Percentiles rank a stretch among this genome's conserved stretches.
These are phyloP conservation scores for Lipomyces spencermartinsiae DNA, from an alignment of 805 yeast species.

Conservation along the genomic window DNA sequence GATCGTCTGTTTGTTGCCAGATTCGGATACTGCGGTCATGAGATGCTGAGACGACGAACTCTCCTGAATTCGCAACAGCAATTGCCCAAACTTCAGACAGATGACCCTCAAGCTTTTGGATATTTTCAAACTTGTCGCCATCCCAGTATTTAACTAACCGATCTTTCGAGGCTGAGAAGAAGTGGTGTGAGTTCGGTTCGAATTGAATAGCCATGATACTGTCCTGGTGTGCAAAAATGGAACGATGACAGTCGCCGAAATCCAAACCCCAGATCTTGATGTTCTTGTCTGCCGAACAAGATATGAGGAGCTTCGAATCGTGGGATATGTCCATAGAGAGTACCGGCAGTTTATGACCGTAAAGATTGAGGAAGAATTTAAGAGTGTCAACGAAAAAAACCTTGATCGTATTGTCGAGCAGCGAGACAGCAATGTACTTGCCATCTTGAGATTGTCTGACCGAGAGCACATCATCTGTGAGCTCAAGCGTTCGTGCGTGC, in stretches of 20 bases:
- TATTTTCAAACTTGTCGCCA: conserved; percentile 93
- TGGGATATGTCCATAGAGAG: conserved; percentile 86
- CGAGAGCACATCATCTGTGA: conserved; percentile 82
- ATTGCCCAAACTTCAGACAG: conserved; percentile 94
- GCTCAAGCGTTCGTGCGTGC: conserved; percentile 82
- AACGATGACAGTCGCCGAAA: conserved; percentile 98
- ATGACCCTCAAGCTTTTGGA: conserved; percentile 85
- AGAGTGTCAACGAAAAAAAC: conserved; percentile 86
- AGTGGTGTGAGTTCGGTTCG: conserved; percentile 83
- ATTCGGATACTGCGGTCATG: conserved; percentile 93
- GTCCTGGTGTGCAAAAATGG: conserved; percentile 96
- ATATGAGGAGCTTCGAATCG: conserved; percentile 85
- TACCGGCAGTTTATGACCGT: conserved; percentile 97
- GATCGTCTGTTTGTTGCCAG: conserved; percentile 95
- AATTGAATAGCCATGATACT: conserved; percentile 88
- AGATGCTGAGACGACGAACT: conserved; percentile 76
- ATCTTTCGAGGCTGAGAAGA: conserved; percentile 90
- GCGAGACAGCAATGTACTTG: conserved; percentile 77
- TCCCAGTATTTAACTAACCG: conserved; percentile 95
- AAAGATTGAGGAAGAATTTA: conserved; percentile 85
- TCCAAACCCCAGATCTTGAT: conserved; percentile 98
- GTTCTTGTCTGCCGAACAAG: conserved; percentile 97
- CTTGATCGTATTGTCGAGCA: conserved; percentile 93
- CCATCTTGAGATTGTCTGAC: conserved; percentile 82
- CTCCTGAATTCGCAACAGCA: conserved; percentile 72